Conservation (phyloP, 2,329 filamentous ascomycete species). For the Phialocephala sp. region DNA sequence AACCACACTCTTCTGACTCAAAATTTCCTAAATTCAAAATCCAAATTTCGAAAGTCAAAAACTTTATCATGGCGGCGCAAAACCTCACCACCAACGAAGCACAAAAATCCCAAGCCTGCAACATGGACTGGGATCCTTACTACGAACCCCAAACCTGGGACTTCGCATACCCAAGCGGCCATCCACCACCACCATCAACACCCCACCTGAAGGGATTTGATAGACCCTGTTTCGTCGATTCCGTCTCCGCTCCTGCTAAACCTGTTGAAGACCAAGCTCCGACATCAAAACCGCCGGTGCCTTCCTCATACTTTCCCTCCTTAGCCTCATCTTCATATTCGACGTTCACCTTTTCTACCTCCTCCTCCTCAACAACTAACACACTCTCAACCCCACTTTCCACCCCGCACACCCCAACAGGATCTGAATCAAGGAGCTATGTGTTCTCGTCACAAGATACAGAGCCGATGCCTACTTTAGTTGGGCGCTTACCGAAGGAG, state of each 20-base stretch:
- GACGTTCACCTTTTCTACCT: not conserved
- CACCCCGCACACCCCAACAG: not conserved
- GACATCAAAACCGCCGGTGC: not conserved
- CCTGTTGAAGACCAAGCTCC: not conserved
- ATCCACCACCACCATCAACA: not conserved
- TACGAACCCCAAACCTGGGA: not conserved
- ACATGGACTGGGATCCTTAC: not conserved
- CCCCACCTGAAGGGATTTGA: not conserved
- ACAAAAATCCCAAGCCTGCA: too few relatives aligned
- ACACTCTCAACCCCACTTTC: not conserved
- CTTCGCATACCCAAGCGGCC: slow-evolving; percentile 5
- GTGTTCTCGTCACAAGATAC: not conserved
- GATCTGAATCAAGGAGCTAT: not conserved
- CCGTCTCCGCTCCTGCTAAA: not conserved
- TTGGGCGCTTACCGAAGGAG: not conserved
- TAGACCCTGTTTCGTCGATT: not conserved
- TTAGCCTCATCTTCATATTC: too few relatives aligned
- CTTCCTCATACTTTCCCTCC: not conserved
- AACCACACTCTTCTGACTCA: too few relatives aligned
- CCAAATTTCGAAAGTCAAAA: not conserved
- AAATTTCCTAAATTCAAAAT: too few relatives aligned
- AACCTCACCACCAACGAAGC: not conserved
- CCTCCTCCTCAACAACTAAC: not conserved
- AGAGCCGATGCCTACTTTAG: not conserved
- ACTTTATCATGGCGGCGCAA: not conserved